Percentiles rank a stretch among this genome's conserved stretches.
phyloP scores from a whole-genome alignment of 352 stramenopile species.

The Globisporangium okanoganense region DNA sequence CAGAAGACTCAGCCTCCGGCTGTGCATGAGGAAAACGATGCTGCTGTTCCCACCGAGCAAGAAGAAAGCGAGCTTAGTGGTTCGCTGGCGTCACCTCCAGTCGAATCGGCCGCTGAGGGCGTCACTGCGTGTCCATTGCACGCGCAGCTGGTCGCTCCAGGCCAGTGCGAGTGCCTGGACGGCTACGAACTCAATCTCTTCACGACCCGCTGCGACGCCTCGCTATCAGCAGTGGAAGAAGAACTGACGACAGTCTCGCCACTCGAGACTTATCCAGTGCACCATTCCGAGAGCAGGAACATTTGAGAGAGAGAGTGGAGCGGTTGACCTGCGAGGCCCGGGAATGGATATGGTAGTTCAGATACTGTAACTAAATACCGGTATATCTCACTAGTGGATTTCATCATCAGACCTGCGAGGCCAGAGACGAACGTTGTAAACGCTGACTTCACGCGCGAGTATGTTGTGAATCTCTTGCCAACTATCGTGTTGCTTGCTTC shows the following conservation, averaged over 20 bases:
- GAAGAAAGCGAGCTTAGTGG: no score
- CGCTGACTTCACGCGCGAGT: no score
- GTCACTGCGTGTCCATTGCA: conserved; percentile 30
- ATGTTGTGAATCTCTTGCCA: no score
- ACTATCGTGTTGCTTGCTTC: no score
- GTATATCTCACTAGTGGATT: no score
- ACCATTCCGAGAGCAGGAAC: not conserved
- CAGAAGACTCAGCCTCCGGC: not conserved
- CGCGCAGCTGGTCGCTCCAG: conserved; percentile 22
- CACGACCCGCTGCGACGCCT: conserved; percentile 27
- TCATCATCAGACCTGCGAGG: no score
- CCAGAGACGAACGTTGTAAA: no score
- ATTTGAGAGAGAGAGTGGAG: not conserved
- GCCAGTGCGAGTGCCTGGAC: conserved; percentile 39
- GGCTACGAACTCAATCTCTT: conserved; percentile 31
- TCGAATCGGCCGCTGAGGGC: not conserved
- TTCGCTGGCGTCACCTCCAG: no score
- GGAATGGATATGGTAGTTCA: no score
- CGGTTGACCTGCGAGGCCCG: no score
- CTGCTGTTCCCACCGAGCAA: not conserved
- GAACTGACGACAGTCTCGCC: not conserved
- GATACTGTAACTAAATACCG: no score
- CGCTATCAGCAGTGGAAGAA: conserved; percentile 7
- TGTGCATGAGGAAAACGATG: not conserved
- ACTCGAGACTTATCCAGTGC: not conserved